Percentiles rank a stretch among this genome's conserved stretches.
These are phyloP conservation scores for Aspergillus vadensis DNA, from an alignment of 2,329 filamentous ascomycete species.

Conservation along the genomic window DNA sequence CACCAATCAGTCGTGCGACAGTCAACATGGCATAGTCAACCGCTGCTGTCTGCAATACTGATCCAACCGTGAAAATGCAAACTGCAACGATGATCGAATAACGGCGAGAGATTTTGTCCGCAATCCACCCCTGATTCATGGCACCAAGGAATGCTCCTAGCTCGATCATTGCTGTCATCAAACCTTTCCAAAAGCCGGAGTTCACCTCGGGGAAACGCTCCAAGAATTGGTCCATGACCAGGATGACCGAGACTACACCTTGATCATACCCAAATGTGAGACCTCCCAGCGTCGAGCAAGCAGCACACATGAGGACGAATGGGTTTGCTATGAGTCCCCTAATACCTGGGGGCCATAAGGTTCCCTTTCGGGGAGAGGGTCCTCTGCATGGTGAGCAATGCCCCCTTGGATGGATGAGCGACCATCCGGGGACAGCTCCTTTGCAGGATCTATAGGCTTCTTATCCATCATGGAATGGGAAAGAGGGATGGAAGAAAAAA, in stretches of 20 bases:
- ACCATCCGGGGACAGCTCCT: conserved; percentile 21
- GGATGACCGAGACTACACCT: conserved; percentile 48
- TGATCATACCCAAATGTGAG: conserved; percentile 55
- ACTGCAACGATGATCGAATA: conserved; percentile 57
- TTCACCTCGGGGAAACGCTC: conserved; percentile 48
- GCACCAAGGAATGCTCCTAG: conserved; percentile 53
- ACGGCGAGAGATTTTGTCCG: conserved; percentile 56
- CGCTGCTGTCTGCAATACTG: conserved; percentile 54
- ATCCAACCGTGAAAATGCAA: conserved; percentile 54
- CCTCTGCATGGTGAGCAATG: conserved; percentile 36
- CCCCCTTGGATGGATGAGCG: conserved; percentile 27
- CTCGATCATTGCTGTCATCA: conserved; percentile 59
- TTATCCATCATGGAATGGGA: conserved; percentile 22
- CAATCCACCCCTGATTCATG: conserved; percentile 52
- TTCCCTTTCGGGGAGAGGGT: conserved; percentile 32
- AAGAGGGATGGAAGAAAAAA: background rate
- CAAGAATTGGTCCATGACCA: conserved; percentile 57
- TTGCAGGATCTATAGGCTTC: conserved; percentile 17
- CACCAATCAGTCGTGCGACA: conserved; percentile 53
- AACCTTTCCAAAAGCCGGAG: conserved; percentile 46
- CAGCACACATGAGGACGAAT: conserved; percentile 55
- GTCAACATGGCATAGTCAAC: conserved; percentile 55
- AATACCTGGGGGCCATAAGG: conserved; percentile 45
- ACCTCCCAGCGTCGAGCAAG: conserved; percentile 54
- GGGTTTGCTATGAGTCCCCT: conserved; percentile 50